A percentile compares a stretch with the other conserved stretches of the same genome.
Evolutionary conservation across 441 rosid species (phyloP).

Genomic region (Populus hybrid): DNA sequence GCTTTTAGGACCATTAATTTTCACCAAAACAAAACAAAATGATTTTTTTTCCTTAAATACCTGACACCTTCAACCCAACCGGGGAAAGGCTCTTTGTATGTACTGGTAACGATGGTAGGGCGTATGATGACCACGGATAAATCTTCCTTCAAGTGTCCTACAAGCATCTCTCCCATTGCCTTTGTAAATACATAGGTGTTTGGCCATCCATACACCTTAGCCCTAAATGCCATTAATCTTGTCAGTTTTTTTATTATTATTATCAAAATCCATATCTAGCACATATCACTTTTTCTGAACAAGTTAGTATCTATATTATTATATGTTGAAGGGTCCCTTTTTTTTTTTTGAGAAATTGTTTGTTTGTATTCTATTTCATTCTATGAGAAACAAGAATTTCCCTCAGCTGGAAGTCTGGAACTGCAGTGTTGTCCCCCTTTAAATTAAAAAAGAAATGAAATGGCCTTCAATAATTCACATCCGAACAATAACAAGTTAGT

Average conservation of each 20-base stretch:
- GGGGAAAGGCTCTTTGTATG: conserved; percentile 51
- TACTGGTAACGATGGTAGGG: conserved; percentile 51
- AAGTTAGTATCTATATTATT: neutral
- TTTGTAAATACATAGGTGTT: conserved; percentile 64
- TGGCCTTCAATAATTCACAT: no score
- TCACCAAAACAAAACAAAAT: neutral
- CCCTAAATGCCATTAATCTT: conserved; percentile 24
- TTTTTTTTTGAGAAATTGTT: no score
- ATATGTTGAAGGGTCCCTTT: no score
- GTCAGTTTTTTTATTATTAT: neutral
- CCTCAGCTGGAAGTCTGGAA: no score
- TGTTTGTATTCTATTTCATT: no score
- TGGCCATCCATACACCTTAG: conserved; percentile 58
- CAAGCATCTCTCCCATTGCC: conserved; percentile 66
- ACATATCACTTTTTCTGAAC: neutral
- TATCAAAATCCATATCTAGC: neutral
- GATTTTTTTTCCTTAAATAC: conserved; percentile 6
- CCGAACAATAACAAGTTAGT: no score
- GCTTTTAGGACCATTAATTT: neutral
- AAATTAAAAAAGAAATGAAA: no score
- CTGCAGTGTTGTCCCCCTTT: no score
- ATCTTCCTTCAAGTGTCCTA: conserved; percentile 24
- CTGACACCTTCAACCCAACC: conserved; percentile 67
- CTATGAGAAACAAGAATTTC: no score
- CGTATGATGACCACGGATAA: conserved; percentile 37